phyloP scores from a whole-genome alignment of 306 rosid genomes.

The Quercus berberidifolia region DNA sequence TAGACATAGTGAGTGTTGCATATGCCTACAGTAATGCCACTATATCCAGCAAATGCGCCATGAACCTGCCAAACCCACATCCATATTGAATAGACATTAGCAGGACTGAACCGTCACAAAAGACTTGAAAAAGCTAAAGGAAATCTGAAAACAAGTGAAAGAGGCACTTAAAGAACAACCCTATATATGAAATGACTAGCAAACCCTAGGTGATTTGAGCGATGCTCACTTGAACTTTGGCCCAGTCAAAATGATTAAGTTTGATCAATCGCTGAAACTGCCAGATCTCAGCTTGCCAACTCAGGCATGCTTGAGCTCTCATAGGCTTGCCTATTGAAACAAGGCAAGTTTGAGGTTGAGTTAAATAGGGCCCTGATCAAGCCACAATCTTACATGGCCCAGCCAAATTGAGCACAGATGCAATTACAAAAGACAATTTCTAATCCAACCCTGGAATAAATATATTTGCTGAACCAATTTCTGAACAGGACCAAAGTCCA shows the following conservation, averaged over 20 bases:
- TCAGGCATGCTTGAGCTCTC: background rate
- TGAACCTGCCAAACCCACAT: slow-evolving; percentile 69
- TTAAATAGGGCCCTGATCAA: background rate
- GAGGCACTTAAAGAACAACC: background rate
- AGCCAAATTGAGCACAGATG: background rate
- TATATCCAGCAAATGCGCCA: slow-evolving; percentile 96
- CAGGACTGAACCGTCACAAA: background rate
- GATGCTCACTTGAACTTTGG: background rate
- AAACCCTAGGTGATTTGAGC: background rate
- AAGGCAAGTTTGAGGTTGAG: background rate
- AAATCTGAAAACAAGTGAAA: background rate
- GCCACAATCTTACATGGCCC: background rate
- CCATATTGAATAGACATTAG: background rate
- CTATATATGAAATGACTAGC: background rate
- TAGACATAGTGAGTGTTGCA: slow-evolving; percentile 97
- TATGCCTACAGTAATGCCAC: slow-evolving; percentile 89
- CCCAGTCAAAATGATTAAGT: background rate
- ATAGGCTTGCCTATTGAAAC: background rate
- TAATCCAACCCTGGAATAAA: background rate
- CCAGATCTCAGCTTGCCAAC: background rate
- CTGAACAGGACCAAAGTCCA: background rate
- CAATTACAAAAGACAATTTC: background rate
- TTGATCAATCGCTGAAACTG: background rate
- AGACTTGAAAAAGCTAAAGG: background rate
- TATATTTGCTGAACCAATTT: background rate